Evolutionary conservation across 164 flowering plant genomes (phyloP).

Genomic region (Litsea cubeba): DNA sequence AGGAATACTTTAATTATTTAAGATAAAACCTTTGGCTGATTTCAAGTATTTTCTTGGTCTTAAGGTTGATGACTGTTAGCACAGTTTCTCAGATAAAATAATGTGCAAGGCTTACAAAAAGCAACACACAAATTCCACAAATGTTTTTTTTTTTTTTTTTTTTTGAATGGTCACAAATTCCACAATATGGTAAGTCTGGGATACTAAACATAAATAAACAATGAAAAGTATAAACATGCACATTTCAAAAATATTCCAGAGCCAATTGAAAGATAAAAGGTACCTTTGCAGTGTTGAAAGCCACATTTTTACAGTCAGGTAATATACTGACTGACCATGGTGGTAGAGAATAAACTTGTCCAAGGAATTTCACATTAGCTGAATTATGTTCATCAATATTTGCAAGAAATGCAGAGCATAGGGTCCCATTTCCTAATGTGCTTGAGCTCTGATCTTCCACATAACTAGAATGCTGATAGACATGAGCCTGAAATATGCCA

Average conservation of each 20-base stretch:
- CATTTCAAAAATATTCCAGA: not conserved
- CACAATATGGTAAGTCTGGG: not conserved
- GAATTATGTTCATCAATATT: slow-evolving; percentile 68
- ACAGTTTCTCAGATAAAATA: too few species aligned
- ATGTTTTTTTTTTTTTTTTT: too few species aligned
- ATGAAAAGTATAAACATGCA: not conserved
- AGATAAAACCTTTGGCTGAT: too few species aligned
- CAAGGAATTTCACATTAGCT: slow-evolving; percentile 54
- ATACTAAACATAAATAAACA: not conserved
- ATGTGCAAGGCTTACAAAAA: too few species aligned
- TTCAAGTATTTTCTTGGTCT: too few species aligned
- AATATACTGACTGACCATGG: slow-evolving; percentile 96
- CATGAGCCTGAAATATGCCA: slow-evolving; percentile 62
- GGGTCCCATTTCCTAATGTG: slow-evolving; percentile 21
- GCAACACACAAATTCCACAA: too few species aligned
- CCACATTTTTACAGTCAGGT: slow-evolving; percentile 73
- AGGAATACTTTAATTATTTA: too few species aligned
- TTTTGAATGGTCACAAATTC: not conserved
- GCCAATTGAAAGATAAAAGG: not conserved
- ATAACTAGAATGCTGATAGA: slow-evolving; percentile 32
- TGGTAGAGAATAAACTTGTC: slow-evolving; percentile 58
- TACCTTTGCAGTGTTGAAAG: slow-evolving; percentile 90
- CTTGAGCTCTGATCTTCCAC: slow-evolving; percentile 19
- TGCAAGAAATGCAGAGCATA: slow-evolving; percentile 87
- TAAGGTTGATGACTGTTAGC: too few species aligned